A percentile compares a stretch with the other conserved stretches of the same genome.
Conservation (phyloP, 148 eudicot species). For the Spergularia bocconei region DNA sequence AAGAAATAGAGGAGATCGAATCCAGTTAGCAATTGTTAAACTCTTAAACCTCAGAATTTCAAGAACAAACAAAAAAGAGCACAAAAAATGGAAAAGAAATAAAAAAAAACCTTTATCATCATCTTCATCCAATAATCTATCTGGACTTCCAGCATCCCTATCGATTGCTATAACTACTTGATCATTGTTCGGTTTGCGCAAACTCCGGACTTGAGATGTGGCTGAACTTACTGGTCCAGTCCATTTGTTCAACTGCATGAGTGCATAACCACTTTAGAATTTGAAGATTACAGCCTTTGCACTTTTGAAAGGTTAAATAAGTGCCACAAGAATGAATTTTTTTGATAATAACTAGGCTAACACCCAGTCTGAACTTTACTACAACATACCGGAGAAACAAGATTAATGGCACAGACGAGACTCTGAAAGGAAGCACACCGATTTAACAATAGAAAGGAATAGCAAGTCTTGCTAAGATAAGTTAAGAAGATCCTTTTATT, state of each 20-base stretch:
- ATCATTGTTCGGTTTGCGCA: constrained; percentile 83
- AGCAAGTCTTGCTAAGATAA: no score
- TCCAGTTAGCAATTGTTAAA: constrained; percentile 9
- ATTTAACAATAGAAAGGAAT: no score
- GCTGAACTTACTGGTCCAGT: constrained; percentile 52
- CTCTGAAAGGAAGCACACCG: no score
- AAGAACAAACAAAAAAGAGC: not conserved
- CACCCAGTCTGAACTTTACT: not conserved
- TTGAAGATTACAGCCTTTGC: not conserved
- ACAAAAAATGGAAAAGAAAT: not conserved
- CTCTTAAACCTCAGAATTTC: not conserved
- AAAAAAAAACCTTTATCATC: constrained; percentile 79
- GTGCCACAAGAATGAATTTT: not conserved
- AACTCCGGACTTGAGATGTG: constrained; percentile 85
- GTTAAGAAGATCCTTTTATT: no score
- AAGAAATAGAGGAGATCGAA: constrained; percentile 10
- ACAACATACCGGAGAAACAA: not conserved
- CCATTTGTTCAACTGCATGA: constrained; percentile 79
- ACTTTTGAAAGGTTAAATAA: not conserved
- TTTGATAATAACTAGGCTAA: no score
- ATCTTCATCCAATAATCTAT: constrained; percentile 71
- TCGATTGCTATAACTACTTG: constrained; percentile 90
- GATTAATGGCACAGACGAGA: not conserved
- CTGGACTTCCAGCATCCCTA: constrained; percentile 47
- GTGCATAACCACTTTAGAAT: constrained; percentile 10